A percentile compares a stretch with the other conserved stretches of the same genome.
Conservation (phyloP, 768 basidiomycete genomes). For the Gyrodon lividus region DNA sequence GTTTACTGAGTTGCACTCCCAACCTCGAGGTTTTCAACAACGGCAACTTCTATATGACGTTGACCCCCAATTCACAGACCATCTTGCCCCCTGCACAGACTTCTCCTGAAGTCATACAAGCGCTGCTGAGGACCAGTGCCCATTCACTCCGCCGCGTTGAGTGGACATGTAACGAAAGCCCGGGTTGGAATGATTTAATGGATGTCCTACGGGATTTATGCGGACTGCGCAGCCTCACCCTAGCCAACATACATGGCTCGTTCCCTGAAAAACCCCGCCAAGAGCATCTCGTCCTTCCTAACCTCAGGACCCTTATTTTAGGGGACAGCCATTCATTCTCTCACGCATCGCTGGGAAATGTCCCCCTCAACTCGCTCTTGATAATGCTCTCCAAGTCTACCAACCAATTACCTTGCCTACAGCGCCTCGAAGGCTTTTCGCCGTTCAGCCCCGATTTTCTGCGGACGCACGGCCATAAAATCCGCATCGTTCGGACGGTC, state of each 20-base stretch:
- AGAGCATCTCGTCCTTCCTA: constrained; percentile 32
- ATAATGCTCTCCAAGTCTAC: constrained; percentile 34
- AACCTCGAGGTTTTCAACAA: constrained; percentile 45
- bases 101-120: constrained; percentile 33
- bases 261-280: constrained; percentile 18
- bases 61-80: constrained; percentile 15
- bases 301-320: constrained; percentile 42
- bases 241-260: constrained; percentile 40
- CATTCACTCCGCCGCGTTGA: constrained; percentile 42
- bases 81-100: constrained; percentile 27
- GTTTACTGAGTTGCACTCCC: constrained; percentile 41
- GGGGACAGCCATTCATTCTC: constrained; percentile 35
- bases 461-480: constrained; percentile 40
- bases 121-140: constrained; percentile 32
- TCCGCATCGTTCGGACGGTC: constrained; percentile 40
- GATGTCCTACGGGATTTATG: constrained; percentile 34
- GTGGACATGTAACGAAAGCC: constrained; percentile 46
- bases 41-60: constrained; percentile 34
- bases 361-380: constrained; percentile 42
- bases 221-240: constrained; percentile 40
- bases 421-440: constrained; percentile 44
- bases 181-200: constrained; percentile 40
- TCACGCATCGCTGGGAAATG: constrained; percentile 32
- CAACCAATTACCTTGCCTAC: constrained; percentile 38
- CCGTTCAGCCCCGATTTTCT: constrained; percentile 43